A percentile compares a stretch with the other conserved stretches of the same genome.
These are phyloP conservation scores for Eimeria praecox DNA, from an alignment of 169 alveolate genomes.

Conservation along the genomic window DNA sequence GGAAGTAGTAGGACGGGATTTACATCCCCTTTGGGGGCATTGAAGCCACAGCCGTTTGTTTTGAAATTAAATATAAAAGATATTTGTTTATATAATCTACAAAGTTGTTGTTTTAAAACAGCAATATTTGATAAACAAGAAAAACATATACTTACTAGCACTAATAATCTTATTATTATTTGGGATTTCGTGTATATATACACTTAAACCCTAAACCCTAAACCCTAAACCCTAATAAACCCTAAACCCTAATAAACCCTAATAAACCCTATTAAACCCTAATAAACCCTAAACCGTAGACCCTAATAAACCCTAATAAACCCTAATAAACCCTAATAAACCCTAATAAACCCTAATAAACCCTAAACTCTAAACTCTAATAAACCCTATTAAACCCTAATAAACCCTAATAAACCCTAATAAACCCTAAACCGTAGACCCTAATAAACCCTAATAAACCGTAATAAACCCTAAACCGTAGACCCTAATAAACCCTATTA, in stretches of 20 bases:
- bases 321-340: too few species aligned
- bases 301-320: too few species aligned
- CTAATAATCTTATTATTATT: slow-evolving; percentile 74
- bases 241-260: not conserved
- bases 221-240: slow-evolving; percentile 15
- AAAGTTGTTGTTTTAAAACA: slow-evolving; percentile 86
- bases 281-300: too few species aligned
- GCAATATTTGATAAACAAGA: slow-evolving; percentile 89
- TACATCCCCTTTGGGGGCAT: slow-evolving; percentile 84
- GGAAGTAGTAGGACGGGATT: slow-evolving; percentile 83
- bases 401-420: too few species aligned
- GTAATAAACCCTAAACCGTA: too few species aligned
- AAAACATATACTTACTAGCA: slow-evolving; percentile 59
- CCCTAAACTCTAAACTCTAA: too few species aligned
- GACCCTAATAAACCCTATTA: too few species aligned
- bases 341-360: too few species aligned
- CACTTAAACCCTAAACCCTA: slow-evolving; percentile 31
- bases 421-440: too few species aligned
- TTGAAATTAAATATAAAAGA: slow-evolving; percentile 87
- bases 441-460: too few species aligned
- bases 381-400: too few species aligned
- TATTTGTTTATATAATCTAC: slow-evolving; percentile 84
- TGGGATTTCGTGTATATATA: slow-evolving; percentile 77
- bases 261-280: too few species aligned
- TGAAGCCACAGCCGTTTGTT: slow-evolving; percentile 88